Conservation (phyloP, 1,284 basidiomycete species). For the Ganoderma meredithae region DNA sequence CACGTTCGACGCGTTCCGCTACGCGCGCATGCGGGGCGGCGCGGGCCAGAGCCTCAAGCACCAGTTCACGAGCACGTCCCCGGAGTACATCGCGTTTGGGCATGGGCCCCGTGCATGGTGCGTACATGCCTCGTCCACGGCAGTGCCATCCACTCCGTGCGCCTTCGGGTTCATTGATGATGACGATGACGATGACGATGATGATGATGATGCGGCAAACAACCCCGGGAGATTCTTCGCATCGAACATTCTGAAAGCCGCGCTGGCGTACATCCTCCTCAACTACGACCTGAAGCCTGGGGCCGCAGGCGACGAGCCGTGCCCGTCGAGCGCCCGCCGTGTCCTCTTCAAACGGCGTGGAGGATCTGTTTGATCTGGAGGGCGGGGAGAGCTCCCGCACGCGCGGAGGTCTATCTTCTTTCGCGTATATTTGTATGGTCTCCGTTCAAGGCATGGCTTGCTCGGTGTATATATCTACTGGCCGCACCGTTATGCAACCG, state of each 20-base stretch:
- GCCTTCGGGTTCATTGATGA: no score
- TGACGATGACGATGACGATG: no score
- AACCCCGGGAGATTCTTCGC: constrained; percentile 58
- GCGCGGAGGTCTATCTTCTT: no score
- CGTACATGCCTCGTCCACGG: neutral
- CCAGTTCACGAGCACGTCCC: constrained; percentile 35
- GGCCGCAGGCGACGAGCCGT: neutral
- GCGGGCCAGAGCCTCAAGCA: constrained; percentile 33
- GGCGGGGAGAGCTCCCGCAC: no score
- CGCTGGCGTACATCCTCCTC: constrained; percentile 51
- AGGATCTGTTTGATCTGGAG: no score
- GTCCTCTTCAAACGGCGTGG: constrained; percentile 1
- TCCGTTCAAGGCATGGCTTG: no score
- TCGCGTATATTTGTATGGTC: no score
- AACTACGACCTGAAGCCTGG: constrained; percentile 55
- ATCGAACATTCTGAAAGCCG: constrained; percentile 51
- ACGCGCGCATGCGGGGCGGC: constrained; percentile 45
- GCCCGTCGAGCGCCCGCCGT: constrained; percentile 8
- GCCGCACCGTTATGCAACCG: no score
- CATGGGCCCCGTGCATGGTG: constrained; percentile 24
- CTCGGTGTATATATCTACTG: no score
- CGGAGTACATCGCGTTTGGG: constrained; percentile 38
- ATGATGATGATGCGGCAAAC: neutral
- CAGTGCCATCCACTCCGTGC: neutral
- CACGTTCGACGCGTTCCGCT: constrained; percentile 53